Conservation (phyloP, 306 rosid genomes). For the Vicia faba region DNA sequence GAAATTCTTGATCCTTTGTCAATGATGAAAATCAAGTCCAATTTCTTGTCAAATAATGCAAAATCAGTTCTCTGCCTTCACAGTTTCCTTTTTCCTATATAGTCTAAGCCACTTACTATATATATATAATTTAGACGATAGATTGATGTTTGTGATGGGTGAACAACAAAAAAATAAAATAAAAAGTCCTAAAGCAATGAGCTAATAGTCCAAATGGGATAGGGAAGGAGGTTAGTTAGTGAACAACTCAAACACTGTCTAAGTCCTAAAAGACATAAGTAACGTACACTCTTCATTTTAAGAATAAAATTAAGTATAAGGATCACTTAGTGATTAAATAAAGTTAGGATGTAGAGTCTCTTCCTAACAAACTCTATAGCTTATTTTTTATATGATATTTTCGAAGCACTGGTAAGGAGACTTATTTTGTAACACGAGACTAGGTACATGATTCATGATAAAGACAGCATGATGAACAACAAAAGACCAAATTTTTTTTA, state of each 20-base stretch:
- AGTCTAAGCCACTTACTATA: not conserved
- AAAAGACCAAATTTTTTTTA: no score
- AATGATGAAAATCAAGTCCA: not conserved
- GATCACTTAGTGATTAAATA: not conserved
- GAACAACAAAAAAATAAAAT: not conserved
- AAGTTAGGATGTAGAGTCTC: no score
- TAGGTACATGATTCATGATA: no score
- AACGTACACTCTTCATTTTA: conserved; percentile 1
- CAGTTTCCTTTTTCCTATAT: not conserved
- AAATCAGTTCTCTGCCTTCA: no score
- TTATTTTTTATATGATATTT: no score
- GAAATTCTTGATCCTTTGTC: conserved; percentile 36
- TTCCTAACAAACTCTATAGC: no score
- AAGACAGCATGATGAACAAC: no score
- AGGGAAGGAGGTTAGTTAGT: not conserved
- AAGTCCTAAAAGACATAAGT: not conserved
- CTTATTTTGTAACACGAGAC: no score
- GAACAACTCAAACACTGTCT: conserved; percentile 1
- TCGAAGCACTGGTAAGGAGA: no score
- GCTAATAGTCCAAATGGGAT: not conserved
- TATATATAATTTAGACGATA: not conserved
- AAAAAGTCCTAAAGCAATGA: not conserved
- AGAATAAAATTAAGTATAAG: not conserved
- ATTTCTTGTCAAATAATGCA: no score
- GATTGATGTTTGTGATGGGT: not conserved